Conservation (phyloP, 1,139 yeast species). For the Groenewaldozyma sp. region DNA sequence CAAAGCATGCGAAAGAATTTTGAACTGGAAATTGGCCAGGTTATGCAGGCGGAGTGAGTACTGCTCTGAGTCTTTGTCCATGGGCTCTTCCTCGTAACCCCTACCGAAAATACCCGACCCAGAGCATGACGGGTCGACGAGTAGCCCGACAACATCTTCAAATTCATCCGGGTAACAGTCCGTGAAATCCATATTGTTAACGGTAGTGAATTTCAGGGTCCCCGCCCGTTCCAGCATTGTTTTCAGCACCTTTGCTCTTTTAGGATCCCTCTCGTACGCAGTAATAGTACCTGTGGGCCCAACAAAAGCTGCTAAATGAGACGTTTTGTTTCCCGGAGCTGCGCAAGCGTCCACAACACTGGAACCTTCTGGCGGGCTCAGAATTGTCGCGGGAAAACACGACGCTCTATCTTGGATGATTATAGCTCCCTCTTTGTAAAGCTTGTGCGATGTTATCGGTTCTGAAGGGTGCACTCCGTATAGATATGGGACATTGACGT, state of each 20-base stretch:
- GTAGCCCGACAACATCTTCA: conserved; percentile 60
- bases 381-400: conserved; percentile 86
- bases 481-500: conserved; percentile 60
- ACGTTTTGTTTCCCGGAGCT: conserved; percentile 97
- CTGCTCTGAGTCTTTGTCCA: conserved; percentile 29
- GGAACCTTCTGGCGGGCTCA: conserved; percentile 47
- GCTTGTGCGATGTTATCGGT: conserved; percentile 51
- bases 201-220: conserved; percentile 49
- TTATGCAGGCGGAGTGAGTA: conserved; percentile 52
- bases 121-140: conserved; percentile 95
- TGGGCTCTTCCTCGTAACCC: conserved; percentile 35
- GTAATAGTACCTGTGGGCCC: conserved; percentile 37
- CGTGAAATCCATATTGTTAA: conserved; percentile 83
- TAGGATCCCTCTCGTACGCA: conserved; percentile 82
- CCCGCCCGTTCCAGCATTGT: conserved; percentile 80
- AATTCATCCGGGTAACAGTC: conserved; percentile 52
- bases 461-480: conserved; percentile 75
- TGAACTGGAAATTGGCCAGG: conserved; percentile 76
- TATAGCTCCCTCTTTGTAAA: conserved; percentile 65
- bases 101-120: conserved; percentile 97
- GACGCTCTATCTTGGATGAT: conserved; percentile 95
- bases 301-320: conserved; percentile 70
- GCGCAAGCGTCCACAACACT: conserved; percentile 82
- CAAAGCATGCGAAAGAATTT: conserved; percentile 82
- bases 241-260: conserved; percentile 60